A percentile compares a stretch with the other conserved stretches of the same genome.
These are phyloP conservation scores for Anthracocystis panici-leucophaei DNA, from an alignment of 1,284 basidiomycete genomes.

Conservation along the genomic window DNA sequence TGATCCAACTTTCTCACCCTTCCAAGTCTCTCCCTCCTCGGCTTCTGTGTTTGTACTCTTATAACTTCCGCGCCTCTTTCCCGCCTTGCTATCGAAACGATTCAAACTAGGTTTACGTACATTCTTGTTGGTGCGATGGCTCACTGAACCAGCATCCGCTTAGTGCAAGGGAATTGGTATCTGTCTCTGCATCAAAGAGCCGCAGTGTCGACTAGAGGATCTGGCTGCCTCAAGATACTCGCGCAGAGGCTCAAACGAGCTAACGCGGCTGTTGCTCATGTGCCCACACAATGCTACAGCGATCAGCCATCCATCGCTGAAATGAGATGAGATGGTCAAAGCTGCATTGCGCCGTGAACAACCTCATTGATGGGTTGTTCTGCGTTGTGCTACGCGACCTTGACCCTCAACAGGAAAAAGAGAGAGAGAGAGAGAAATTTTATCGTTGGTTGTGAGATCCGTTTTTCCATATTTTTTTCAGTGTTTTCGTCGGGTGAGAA, in stretches of 20 bases:
- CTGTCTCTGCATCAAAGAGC: too few species aligned
- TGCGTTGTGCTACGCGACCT: too few species aligned
- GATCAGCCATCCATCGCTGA: too few species aligned
- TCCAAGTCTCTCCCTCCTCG: not conserved
- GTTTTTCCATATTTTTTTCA: slow-evolving; percentile 10
- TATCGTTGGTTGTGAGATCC: slow-evolving; percentile 11
- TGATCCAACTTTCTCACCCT: not conserved
- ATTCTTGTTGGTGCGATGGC: not conserved
- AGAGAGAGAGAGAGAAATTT: not conserved
- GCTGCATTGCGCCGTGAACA: too few species aligned
- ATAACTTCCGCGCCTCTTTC: not conserved
- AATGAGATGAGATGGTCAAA: too few species aligned
- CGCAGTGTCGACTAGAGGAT: too few species aligned
- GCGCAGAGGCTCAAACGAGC: not conserved
- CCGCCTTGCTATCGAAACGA: slow-evolving; percentile 8
- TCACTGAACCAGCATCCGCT: too few species aligned
- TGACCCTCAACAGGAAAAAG: too few species aligned
- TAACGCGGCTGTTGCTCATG: not conserved
- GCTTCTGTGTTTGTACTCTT: slow-evolving; percentile 11
- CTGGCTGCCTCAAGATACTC: not conserved
- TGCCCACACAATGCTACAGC: too few species aligned
- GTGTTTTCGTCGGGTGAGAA: slow-evolving; percentile 1
- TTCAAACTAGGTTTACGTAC: not conserved
- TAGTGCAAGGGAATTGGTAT: too few species aligned
- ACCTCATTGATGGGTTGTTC: too few species aligned